These are phyloP conservation scores for Lentinula lateritia DNA, from an alignment of 768 basidiomycete genomes.

Conservation along the genomic window DNA sequence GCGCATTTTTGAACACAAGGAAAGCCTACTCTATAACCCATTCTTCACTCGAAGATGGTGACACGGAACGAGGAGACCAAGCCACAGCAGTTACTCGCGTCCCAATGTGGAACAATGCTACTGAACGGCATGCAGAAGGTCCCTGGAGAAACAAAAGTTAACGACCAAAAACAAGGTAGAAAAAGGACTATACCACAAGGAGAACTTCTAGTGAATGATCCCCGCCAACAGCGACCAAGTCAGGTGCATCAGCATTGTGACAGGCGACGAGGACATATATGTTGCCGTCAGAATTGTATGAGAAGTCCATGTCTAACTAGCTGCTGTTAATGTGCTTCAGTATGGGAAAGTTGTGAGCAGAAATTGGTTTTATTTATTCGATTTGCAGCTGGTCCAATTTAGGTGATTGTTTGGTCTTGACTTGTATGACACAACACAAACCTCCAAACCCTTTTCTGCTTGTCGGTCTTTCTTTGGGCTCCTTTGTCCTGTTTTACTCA, in stretches of 20 bases:
- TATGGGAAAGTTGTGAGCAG: not conserved
- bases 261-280: conserved; percentile 62
- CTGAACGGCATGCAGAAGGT: conserved; percentile 34
- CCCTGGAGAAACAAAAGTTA: conserved; percentile 23
- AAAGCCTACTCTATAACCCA: conserved; percentile 65
- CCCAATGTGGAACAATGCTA: conserved; percentile 76
- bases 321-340: too few species aligned
- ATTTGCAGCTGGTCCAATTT: not conserved
- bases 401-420: not conserved
- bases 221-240: conserved; percentile 70
- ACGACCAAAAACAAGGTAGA: conserved; percentile 9
- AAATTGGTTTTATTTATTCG: not conserved
- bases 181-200: conserved; percentile 38
- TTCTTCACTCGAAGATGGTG: conserved; percentile 55
- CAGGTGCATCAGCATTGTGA: conserved; percentile 55
- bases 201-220: conserved; percentile 70
- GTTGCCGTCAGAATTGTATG: conserved; percentile 52
- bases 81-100: conserved; percentile 67
- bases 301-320: conserved; percentile 46
- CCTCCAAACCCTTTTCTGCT: conserved; percentile 63
- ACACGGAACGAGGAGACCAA: conserved; percentile 68
- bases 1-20: not conserved
- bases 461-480: conserved; percentile 46
- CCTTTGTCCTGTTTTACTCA: conserved; percentile 53
- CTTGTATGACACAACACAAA: conserved; percentile 10